Conservation (phyloP, 495 filamentous ascomycete species). For the Rusavskia elegans region DNA sequence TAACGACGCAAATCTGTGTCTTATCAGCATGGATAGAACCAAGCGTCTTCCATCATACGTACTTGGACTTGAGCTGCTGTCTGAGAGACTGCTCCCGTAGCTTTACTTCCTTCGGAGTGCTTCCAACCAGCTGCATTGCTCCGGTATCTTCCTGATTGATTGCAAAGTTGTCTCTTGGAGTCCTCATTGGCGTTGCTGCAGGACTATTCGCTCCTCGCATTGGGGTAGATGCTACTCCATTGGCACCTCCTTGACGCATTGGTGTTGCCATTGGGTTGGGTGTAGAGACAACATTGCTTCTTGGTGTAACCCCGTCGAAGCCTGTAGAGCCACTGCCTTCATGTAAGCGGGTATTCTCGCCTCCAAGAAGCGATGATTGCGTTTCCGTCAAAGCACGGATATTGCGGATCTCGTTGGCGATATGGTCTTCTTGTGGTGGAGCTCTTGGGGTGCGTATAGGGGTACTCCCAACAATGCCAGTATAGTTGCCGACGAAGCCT, state of each 20-base stretch:
- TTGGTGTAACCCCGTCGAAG: conserved; percentile 72
- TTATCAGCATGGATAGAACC: neutral
- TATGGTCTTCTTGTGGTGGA: conserved; percentile 81
- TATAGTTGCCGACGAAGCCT: conserved; percentile 75
- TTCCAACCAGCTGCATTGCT: conserved; percentile 50
- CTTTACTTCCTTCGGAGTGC: conserved; percentile 64
- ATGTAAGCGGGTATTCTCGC: conserved; percentile 80
- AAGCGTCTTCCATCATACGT: neutral
- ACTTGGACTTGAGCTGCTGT: conserved; percentile 44
- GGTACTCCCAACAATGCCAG: conserved; percentile 59
- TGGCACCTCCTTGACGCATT: conserved; percentile 45
- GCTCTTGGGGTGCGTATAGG: conserved; percentile 87
- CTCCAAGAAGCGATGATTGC: conserved; percentile 85
- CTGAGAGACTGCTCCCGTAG: conserved; percentile 55
- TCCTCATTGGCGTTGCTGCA: conserved; percentile 79
- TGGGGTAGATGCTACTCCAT: conserved; percentile 59
- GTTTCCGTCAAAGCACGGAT: conserved; percentile 87
- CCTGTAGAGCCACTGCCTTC: conserved; percentile 72
- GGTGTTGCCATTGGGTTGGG: conserved; percentile 94
- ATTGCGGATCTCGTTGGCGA: conserved; percentile 93
- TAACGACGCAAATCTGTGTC: conserved; percentile 55
- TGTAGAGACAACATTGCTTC: conserved; percentile 65
- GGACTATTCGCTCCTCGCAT: conserved; percentile 36
- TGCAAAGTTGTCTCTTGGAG: conserved; percentile 76
- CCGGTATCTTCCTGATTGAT: conserved; percentile 53